A percentile compares a stretch with the other conserved stretches of the same genome.
phyloP scores from a whole-genome alignment of 2,329 filamentous ascomycete species.

The Scolecobasidium constrictum region DNA sequence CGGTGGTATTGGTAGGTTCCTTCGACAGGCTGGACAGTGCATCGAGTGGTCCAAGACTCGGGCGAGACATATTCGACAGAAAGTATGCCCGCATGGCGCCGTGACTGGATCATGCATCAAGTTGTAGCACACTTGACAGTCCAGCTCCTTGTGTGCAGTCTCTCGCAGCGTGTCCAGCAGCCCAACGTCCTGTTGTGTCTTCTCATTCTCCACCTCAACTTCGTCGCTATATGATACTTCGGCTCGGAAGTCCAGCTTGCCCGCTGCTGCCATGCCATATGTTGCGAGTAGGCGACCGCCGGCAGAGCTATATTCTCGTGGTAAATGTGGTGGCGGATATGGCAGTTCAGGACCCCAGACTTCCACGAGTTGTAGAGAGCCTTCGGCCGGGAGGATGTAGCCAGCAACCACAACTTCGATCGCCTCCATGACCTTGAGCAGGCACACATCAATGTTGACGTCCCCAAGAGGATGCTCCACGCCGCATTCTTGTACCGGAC shows the following conservation, averaged over 20 bases:
- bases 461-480: conserved; percentile 67
- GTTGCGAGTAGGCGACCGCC: conserved; percentile 55
- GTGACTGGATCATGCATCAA: conserved; percentile 74
- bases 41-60: conserved; percentile 61
- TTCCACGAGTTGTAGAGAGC: conserved; percentile 31
- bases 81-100: conserved; percentile 79
- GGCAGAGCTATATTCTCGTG: conserved; percentile 25
- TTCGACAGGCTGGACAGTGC: conserved; percentile 67
- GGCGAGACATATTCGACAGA: conserved; percentile 70
- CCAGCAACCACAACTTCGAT: conserved; percentile 10
- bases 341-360: conserved; percentile 11
- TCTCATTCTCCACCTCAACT: conserved; percentile 24
- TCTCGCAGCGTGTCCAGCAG: conserved; percentile 51
- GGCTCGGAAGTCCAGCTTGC: conserved; percentile 45
- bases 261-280: conserved; percentile 53
- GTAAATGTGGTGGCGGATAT: not conserved
- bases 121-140: conserved; percentile 82
- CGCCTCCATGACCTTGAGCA: conserved; percentile 61
- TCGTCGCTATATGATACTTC: conserved; percentile 41
- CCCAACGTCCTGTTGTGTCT: conserved; percentile 33
- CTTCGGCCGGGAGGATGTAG: conserved; percentile 13
- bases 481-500: conserved; percentile 56
- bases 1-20: conserved; percentile 44
- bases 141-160: conserved; percentile 56
- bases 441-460: conserved; percentile 64